phyloP scores from a whole-genome alignment of 2,329 filamentous ascomycete genomes.

The Penicillium sp. region DNA sequence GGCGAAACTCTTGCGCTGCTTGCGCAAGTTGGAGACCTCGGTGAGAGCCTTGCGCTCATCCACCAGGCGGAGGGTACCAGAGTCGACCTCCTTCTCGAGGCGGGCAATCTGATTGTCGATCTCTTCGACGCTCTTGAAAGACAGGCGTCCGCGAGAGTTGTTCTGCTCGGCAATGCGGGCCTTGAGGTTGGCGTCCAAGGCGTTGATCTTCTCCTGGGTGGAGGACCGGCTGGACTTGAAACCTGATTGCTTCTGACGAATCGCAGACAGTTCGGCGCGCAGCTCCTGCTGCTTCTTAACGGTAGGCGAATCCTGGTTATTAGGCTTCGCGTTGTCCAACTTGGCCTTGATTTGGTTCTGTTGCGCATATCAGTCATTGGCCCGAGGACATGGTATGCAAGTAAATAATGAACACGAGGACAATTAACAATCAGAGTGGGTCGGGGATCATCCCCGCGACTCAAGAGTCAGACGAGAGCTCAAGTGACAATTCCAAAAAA shows the following conservation, averaged over 20 bases:
- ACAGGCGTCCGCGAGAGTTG: conserved; percentile 71
- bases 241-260: conserved; percentile 80
- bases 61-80: conserved; percentile 88
- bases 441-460: neutral
- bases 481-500: neutral
- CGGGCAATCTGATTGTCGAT: conserved; percentile 77
- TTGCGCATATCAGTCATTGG: conserved; percentile 39
- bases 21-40: conserved; percentile 78
- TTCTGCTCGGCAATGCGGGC: conserved; percentile 84
- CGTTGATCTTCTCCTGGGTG: conserved; percentile 87
- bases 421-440: conserved; percentile 3
- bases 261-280: conserved; percentile 74
- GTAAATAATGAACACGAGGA: conserved; percentile 2
- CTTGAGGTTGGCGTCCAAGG: conserved; percentile 84
- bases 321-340: conserved; percentile 76
- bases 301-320: conserved; percentile 75
- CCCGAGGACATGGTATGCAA: conserved; percentile 1
- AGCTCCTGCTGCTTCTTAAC: conserved; percentile 84
- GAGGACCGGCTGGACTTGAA: conserved; percentile 77
- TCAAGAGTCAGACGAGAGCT: neutral
- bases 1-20: conserved; percentile 87
- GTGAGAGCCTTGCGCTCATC: conserved; percentile 92
- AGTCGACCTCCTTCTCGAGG: conserved; percentile 81
- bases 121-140: conserved; percentile 85
- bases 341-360: conserved; percentile 86